A percentile compares a stretch with the other conserved stretches of the same genome.
phyloP scores from a whole-genome alignment of 495 filamentous ascomycete genomes.

The Geoglossum glabrum region DNA sequence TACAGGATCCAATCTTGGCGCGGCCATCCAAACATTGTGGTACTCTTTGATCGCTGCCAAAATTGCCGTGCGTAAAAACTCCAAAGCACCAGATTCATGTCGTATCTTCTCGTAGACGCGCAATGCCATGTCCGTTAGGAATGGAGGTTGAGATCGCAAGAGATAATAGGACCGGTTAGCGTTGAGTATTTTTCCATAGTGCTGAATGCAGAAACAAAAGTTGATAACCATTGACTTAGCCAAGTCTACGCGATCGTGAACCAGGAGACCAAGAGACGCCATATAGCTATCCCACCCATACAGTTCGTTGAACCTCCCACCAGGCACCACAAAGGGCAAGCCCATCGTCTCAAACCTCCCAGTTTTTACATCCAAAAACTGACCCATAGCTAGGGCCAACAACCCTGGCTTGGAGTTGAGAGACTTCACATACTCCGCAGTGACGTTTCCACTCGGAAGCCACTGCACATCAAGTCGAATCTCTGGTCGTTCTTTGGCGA shows the following conservation, averaged over 20 bases:
- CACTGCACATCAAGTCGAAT: constrained; percentile 69
- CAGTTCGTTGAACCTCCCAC: constrained; percentile 89
- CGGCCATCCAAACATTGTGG: constrained; percentile 68
- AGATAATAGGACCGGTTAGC: constrained; percentile 93
- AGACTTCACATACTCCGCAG: constrained; percentile 47
- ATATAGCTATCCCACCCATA: constrained; percentile 98
- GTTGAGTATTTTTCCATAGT: constrained; percentile 96
- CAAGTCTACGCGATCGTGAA: constrained; percentile 61
- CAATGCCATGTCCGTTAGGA: constrained; percentile 92
- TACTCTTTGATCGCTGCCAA: constrained; percentile 96
- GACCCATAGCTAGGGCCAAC: constrained; percentile 75
- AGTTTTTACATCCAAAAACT: not conserved
- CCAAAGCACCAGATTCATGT: constrained; percentile 49
- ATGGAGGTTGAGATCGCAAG: constrained; percentile 81
- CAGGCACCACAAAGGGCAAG: constrained; percentile 85
- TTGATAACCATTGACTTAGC: constrained; percentile 86
- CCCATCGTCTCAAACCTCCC: constrained; percentile 29
- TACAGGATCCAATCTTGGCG: constrained; percentile 56
- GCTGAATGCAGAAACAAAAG: constrained; percentile 93
- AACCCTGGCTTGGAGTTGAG: constrained; percentile 76
- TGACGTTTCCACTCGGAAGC: constrained; percentile 38
- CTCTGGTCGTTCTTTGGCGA: constrained; percentile 56
- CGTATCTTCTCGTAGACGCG: constrained; percentile 76
- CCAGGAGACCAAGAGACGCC: constrained; percentile 71
- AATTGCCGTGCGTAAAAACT: constrained; percentile 59